Conservation (phyloP, 179 eudicot genomes). For the Beta lomatogona region DNA sequence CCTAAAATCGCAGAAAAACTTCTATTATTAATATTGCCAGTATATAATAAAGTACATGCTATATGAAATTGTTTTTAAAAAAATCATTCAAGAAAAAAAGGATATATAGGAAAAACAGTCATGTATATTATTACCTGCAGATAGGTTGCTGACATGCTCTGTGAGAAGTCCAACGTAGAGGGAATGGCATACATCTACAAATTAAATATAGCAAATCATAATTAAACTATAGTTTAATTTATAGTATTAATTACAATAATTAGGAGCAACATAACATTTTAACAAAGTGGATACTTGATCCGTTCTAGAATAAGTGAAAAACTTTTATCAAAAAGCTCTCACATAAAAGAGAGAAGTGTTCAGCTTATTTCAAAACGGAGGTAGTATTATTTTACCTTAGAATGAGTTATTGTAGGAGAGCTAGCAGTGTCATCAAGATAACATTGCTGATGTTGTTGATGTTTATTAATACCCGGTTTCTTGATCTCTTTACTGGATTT, state of each 20-base stretch:
- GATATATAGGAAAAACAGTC: no score
- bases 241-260: no score
- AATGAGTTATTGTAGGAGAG: slow-evolving; percentile 50
- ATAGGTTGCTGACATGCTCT: slow-evolving; percentile 47
- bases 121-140: slow-evolving; percentile 32
- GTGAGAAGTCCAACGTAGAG: slow-evolving; percentile 43
- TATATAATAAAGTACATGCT: no score
- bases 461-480: background rate
- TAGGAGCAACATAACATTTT: no score
- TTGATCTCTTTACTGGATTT: slow-evolving; percentile 16
- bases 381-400: slow-evolving; percentile 34
- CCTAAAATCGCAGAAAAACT: slow-evolving; percentile 34
- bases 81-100: no score
- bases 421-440: slow-evolving; percentile 88
- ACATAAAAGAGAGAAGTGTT: no score
- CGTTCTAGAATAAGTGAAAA: no score
- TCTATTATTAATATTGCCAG: background rate
- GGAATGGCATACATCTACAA: slow-evolving; percentile 33
- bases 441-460: slow-evolving; percentile 27
- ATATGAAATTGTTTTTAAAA: no score
- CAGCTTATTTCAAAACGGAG: no score
- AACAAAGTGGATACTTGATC: no score
- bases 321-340: no score
- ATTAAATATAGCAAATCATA: background rate
- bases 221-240: background rate